Conservation (phyloP, 1,139 yeast species). For the Debaryomyces sp. region DNA sequence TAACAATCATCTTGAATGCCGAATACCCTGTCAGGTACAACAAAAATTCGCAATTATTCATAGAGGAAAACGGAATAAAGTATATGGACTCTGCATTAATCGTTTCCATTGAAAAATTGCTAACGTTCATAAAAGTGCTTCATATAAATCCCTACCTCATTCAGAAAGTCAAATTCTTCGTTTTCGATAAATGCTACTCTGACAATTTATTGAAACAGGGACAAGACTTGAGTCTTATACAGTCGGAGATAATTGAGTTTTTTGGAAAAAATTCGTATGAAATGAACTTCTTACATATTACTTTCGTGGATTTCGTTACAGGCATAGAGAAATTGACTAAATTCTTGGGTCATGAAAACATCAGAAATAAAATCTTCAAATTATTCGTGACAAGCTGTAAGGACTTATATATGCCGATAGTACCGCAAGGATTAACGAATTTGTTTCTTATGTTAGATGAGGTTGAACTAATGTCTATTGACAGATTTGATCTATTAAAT, state of each 20-base stretch:
- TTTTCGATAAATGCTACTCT: constrained; percentile 38
- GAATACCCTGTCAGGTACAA: constrained; percentile 30
- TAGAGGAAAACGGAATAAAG: constrained; percentile 33
- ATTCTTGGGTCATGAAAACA: constrained; percentile 27
- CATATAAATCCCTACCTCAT: constrained; percentile 22
- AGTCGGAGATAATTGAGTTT: constrained; percentile 28
- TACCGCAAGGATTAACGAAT: constrained; percentile 34
- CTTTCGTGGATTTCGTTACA: constrained; percentile 31
- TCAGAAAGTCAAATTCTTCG: constrained; percentile 30
- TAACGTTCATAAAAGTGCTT: constrained; percentile 24
- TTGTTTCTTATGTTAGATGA: constrained; percentile 39
- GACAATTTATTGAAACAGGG: constrained; percentile 11
- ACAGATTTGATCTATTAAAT: constrained; percentile 24
- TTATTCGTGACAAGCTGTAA: constrained; percentile 30
- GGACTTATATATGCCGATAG: constrained; percentile 28
- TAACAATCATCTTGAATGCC: constrained; percentile 35
- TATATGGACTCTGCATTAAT: constrained; percentile 38
- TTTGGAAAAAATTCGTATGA: constrained; percentile 29
- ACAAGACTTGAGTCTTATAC: constrained; percentile 21
- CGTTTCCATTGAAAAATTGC: constrained; percentile 20
- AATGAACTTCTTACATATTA: constrained; percentile 37
- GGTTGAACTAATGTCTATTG: constrained; percentile 21
- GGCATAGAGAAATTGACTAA: constrained; percentile 30
- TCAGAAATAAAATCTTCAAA: constrained; percentile 36
- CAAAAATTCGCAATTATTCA: constrained; percentile 19